Conservation (phyloP, 2,329 filamentous ascomycete species). For the Curvularia hawaiiensis region DNA sequence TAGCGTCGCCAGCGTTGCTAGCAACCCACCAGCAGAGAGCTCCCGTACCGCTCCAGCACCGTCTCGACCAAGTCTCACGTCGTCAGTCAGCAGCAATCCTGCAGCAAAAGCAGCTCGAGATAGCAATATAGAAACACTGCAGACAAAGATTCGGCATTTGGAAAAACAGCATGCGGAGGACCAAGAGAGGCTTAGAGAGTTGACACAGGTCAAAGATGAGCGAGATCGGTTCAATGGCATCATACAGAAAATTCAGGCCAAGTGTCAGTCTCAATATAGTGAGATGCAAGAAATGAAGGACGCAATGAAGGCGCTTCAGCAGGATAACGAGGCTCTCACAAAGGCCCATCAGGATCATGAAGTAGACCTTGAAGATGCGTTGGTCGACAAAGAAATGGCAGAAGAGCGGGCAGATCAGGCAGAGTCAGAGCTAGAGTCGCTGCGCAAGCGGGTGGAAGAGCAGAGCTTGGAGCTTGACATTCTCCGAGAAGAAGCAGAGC, state of each 20-base stretch:
- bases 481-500: constrained; percentile 82
- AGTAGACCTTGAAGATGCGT: constrained; percentile 80
- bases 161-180: constrained; percentile 87
- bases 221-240: constrained; percentile 80
- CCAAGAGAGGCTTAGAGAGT: constrained; percentile 77
- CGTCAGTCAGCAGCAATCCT: constrained; percentile 22
- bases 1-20: constrained; percentile 24
- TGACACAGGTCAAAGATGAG: constrained; percentile 78
- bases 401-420: constrained; percentile 87
- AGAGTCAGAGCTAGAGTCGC: constrained; percentile 77
- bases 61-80: constrained; percentile 23
- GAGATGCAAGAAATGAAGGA: constrained; percentile 79
- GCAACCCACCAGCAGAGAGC: constrained; percentile 15
- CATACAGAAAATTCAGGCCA: constrained; percentile 87
- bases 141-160: constrained; percentile 83
- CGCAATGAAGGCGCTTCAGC: constrained; percentile 76
- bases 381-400: constrained; percentile 92
- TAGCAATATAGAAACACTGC: constrained; percentile 73
- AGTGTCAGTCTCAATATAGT: constrained; percentile 82
- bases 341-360: constrained; percentile 83
- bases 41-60: constrained; percentile 12
- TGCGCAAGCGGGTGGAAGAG: constrained; percentile 80
- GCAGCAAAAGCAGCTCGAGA: constrained; percentile 23
- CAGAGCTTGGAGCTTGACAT: constrained; percentile 87
- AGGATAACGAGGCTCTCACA: constrained; percentile 71